Evolutionary conservation across 2,329 filamentous ascomycete species (phyloP).

Genomic region (Arthrobotrys pseudoclavata): DNA sequence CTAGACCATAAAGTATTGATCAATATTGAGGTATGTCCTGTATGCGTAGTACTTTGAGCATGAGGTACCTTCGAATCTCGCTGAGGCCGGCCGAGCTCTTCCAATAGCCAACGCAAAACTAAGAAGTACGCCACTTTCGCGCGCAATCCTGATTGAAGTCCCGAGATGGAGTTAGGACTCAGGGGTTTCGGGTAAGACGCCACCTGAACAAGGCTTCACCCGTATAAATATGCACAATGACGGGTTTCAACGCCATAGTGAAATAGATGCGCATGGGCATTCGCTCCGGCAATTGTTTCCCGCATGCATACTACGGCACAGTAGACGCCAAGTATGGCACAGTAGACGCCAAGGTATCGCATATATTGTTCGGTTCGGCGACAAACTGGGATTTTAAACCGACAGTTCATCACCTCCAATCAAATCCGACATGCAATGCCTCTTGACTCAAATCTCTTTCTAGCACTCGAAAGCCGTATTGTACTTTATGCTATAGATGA

Average conservation of each 20-base stretch:
- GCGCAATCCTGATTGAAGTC: too few relatives aligned
- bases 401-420: slow-evolving; percentile 18
- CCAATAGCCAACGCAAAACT: neutral
- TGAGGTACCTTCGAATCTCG: neutral
- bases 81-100: neutral
- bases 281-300: slow-evolving; percentile 4
- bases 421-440: slow-evolving; percentile 9
- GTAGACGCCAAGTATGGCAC: slow-evolving; percentile 3
- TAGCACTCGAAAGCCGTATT: slow-evolving; percentile 2
- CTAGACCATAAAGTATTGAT: neutral
- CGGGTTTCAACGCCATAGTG: neutral
- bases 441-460: slow-evolving; percentile 3
- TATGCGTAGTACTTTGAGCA: neutral
- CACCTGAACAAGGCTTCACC: slow-evolving; percentile 5
- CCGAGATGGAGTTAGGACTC: too few relatives aligned
- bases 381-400: slow-evolving; percentile 26
- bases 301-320: slow-evolving; percentile 3
- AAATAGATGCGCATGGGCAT: slow-evolving; percentile 11
- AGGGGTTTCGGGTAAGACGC: too few relatives aligned
- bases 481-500: slow-evolving; percentile 2
- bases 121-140: slow-evolving; percentile 8
- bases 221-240: slow-evolving; percentile 11
- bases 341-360: slow-evolving; percentile 4
- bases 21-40: neutral
- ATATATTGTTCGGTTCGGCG: slow-evolving; percentile 9